phyloP scores from a whole-genome alignment of 2,329 filamentous ascomycete genomes.

The Cladosporium sp. region DNA sequence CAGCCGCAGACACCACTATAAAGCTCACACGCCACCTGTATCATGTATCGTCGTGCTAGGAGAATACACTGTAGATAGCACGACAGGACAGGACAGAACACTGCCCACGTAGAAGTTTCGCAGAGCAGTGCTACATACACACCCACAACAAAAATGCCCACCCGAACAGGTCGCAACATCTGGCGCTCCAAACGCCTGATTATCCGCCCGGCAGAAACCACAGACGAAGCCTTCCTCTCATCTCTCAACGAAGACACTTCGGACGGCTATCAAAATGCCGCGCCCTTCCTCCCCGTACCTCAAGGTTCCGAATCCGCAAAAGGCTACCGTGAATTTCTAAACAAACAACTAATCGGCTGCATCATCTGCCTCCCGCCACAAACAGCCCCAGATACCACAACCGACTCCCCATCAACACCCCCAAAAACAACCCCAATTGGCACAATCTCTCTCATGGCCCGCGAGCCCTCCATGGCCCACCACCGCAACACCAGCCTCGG shows the following conservation, averaged over 20 bases:
- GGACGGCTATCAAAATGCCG: slow-evolving; percentile 12
- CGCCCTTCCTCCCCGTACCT: slow-evolving; percentile 27
- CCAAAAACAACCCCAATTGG: slow-evolving; percentile 30
- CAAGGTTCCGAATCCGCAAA: slow-evolving; percentile 26
- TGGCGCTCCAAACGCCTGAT: slow-evolving; percentile 37
- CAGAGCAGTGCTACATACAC: too few species aligned
- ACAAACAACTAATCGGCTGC: slow-evolving; percentile 32
- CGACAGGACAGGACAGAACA: too few species aligned
- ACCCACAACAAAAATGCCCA: background rate
- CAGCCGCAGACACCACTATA: too few species aligned
- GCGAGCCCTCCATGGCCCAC: slow-evolving; percentile 25
- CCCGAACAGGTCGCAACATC: slow-evolving; percentile 20
- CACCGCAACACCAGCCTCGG: slow-evolving; percentile 43
- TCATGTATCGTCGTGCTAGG: too few species aligned
- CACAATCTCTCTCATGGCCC: slow-evolving; percentile 27
- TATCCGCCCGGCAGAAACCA: slow-evolving; percentile 36
- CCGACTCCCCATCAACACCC: background rate
- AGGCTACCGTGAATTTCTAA: slow-evolving; percentile 23
- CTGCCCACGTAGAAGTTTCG: too few species aligned
- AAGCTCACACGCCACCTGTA: too few species aligned
- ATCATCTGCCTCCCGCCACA: slow-evolving; percentile 35
- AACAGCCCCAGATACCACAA: background rate
- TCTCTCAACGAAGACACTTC: slow-evolving; percentile 12
- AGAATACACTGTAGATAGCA: too few species aligned
- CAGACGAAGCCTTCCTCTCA: slow-evolving; percentile 28